Evolutionary conservation across 2,329 filamentous ascomycete species (phyloP).

Genomic region (Stagonosporopsis vannaccii): DNA sequence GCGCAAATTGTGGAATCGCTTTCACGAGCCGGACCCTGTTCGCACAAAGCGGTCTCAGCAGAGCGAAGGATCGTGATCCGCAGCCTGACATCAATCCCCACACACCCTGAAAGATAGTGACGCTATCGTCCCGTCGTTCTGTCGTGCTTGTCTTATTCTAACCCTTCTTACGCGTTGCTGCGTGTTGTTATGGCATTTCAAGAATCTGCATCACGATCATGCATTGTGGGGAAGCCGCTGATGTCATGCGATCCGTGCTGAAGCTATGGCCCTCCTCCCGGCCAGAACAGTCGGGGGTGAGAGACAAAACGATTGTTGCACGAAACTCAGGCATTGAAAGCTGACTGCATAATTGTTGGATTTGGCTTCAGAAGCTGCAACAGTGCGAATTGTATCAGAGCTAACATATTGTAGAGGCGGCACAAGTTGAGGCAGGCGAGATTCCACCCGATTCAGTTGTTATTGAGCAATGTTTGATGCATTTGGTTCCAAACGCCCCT

Average conservation of each 20-base stretch:
- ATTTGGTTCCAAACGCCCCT: not conserved
- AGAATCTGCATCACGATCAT: conserved; percentile 36
- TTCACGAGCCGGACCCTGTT: conserved; percentile 21
- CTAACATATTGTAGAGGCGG: not conserved
- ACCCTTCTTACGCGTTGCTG: conserved; percentile 4
- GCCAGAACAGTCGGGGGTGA: conserved; percentile 5
- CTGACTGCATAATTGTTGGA: not conserved
- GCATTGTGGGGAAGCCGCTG: conserved; percentile 31
- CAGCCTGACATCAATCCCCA: conserved; percentile 12
- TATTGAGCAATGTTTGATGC: not conserved
- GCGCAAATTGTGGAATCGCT: conserved; percentile 32
- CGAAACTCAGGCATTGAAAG: conserved; percentile 1
- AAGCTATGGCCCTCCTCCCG: conserved; percentile 17
- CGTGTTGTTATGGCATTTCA: conserved; percentile 36
- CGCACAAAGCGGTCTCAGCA: not conserved
- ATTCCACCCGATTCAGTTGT: not conserved
- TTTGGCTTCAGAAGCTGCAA: not conserved
- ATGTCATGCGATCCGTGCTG: conserved; percentile 27
- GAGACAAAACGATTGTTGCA: conserved; percentile 3
- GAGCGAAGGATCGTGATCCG: conserved; percentile 6
- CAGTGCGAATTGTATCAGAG: not conserved
- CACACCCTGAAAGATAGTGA: not conserved
- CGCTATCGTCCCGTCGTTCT: not conserved
- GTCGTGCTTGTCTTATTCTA: conserved; percentile 5
- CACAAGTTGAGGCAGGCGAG: not conserved